Base-by-base conservation (phyloP, 768 basidiomycete species). In the Amylocystis lapponica region DNA sequence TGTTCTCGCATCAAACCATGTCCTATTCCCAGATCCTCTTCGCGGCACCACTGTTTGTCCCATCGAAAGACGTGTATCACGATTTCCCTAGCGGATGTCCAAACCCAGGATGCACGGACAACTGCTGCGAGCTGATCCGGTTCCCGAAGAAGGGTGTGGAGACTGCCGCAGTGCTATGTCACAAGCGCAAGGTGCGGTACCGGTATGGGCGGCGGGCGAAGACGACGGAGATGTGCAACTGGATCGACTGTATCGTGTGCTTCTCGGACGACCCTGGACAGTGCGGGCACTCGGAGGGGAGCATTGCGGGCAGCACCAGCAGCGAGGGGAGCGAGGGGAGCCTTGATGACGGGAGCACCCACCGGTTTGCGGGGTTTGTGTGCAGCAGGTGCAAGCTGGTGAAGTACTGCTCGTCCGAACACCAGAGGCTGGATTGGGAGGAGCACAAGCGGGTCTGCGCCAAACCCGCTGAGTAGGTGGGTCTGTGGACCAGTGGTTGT, bases 11-110 rank as follows among this genome's bases (percentile, higher is more conserved):
- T 56, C 83, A 86, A 58, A 81, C 82, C 22, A 83, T 82, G 9
- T 86, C 85, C 13, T 87, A 85, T 52, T 86, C 85, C 26, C 84
- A 86, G 63, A 85, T 87, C 48, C 74, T 87, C 59, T 87, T 87
- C 70, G 85, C 84, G 1, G 75, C 84, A 55, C 70, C 72, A 17
- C 67, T 75, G 23, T 86, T 78, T 56, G 83, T 87, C 39, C 85
- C 85, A 20, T 71, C 81, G 16, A 72, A 78, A 52, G 80, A 83
- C 33, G 74, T 86, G 26, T 87, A 83, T 62, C 78, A 76, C 59
- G 83, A 86, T 59, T 84, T 85, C 54, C 85, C 85, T 5, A 84
- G 79, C 9, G 85, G 85, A 13, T 87, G 85, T 53, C 83, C 82
- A 23, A 87, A 85, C 45, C 83, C 81, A 2, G 83, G 79, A 54